Base-by-base conservation (phyloP, 2,329 filamentous ascomycete species). In the Verticillium nubilum region DNA sequence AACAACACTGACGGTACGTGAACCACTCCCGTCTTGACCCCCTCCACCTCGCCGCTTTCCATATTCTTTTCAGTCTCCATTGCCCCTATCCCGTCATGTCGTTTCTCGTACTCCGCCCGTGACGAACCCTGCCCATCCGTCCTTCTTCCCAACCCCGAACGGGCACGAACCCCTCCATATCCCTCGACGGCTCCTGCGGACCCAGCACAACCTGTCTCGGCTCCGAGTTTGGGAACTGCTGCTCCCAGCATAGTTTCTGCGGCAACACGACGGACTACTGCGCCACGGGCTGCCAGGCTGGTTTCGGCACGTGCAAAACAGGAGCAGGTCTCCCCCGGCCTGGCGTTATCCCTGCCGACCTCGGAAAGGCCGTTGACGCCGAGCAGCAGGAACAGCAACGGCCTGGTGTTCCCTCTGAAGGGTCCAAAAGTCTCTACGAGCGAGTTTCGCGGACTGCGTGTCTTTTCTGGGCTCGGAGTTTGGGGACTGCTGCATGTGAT, bases 241-340 rank as follows among this genome's bases (percentile, higher is more conserved):
- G 76, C 59, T 77, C 75, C 6, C 66, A 65, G 56, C 72, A 71
- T 57, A 75, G 75, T 13, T 76, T 64, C 61, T 78, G 74, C 71
- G 73, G 67, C 61, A 70, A 64, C 54, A 37, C 54, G 19, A 19
- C 19, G 17, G 29, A 31, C 29, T 56, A 31, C 62, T 74, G 72
- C 62, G 65, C 63, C 56, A 62, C 62, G 0, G 71, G 71, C 6
- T 73, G 71, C 60, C 69, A 72, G 57, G 54, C 66, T 9, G 64
- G 17, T 1, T 73, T 70, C 56, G 71, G 71, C 15, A 57, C 28
- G n/a, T 62, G 60, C 23, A n/a, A n/a, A n/a, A n/a, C n/a, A n/a
- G n/a, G 52, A 42, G 23, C 23, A 27, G 28, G 28, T 29, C 33
- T 17, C 33, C 33, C n/a, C 33, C 33, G n/a, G 33, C 33, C 33